Conservation (phyloP, 176 grass and related monocot genomes). For the Poa annua region DNA sequence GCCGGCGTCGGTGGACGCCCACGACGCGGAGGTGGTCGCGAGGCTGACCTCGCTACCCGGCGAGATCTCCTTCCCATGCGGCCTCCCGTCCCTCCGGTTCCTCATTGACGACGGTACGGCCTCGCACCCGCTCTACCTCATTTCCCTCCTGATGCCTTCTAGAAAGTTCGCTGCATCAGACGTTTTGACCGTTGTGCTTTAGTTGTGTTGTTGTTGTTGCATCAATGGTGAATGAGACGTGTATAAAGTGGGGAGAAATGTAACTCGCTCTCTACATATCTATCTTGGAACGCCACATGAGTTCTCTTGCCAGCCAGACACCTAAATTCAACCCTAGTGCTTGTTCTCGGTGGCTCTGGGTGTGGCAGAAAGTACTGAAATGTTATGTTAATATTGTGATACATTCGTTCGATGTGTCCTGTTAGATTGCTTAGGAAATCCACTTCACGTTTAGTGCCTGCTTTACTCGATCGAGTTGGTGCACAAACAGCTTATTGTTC, state of each 20-base stretch:
- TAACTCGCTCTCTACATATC: neutral
- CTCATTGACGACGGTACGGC: conserved; percentile 68
- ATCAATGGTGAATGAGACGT: neutral
- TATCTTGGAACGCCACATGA: neutral
- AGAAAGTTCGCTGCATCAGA: neutral
- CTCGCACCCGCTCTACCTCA: neutral
- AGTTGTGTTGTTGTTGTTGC: neutral
- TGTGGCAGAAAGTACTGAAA: neutral
- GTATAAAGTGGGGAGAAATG: neutral
- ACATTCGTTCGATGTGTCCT: neutral
- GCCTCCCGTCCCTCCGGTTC: conserved; percentile 82
- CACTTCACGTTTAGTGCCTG: neutral
- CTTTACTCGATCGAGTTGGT: conserved; percentile 17
- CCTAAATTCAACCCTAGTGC: neutral
- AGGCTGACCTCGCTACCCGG: conserved; percentile 46
- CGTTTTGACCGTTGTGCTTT: neutral
- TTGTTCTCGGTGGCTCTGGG: neutral
- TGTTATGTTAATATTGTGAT: neutral
- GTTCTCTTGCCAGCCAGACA: neutral
- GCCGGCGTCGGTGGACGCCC: conserved; percentile 15
- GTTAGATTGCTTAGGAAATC: neutral
- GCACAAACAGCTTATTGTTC: neutral
- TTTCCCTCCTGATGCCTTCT: neutral
- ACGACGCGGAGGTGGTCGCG: conserved; percentile 54
- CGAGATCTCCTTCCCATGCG: conserved; percentile 68